Evolutionary conservation across 176 grass and related monocot species (phyloP).

Genomic region (Typha latifolia): DNA sequence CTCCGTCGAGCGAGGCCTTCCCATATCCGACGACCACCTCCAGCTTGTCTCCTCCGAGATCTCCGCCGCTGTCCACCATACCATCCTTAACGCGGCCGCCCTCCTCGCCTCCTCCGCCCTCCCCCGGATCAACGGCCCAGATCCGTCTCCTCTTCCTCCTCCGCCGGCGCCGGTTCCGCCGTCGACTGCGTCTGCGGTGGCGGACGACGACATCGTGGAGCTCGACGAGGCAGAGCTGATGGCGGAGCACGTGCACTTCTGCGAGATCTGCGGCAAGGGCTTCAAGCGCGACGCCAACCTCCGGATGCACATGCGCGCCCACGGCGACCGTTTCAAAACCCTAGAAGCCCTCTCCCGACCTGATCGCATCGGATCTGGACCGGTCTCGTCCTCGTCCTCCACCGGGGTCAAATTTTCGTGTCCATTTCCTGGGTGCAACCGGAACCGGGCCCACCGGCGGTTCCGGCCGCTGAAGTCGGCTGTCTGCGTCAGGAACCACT

Average conservation of each 20-base stretch:
- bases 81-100: conserved; percentile 69
- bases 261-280: conserved; percentile 90
- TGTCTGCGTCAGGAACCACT: conserved; percentile 87
- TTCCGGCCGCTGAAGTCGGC: conserved; percentile 90
- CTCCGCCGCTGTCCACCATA: conserved; percentile 53
- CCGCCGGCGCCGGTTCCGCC: conserved; percentile 19
- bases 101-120: conserved; percentile 57
- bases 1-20: background rate
- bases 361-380: conserved; percentile 13
- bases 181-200: background rate
- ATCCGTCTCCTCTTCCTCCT: background rate
- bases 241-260: conserved; percentile 82
- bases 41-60: conserved; percentile 76
- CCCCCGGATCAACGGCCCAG: background rate
- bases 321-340: conserved; percentile 94
- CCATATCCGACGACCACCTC: conserved; percentile 31
- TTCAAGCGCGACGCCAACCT: conserved; percentile 98
- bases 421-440: conserved; percentile 67
- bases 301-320: conserved; percentile 99
- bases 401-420: conserved; percentile 72
- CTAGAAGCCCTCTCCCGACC: conserved; percentile 74
- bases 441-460: conserved; percentile 66
- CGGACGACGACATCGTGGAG: conserved; percentile 57
- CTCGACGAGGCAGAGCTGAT: conserved; percentile 75
- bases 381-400: conserved; percentile 18